Base-by-base conservation (phyloP, 305 asterid species). In the Ilex paraguariensis region DNA sequence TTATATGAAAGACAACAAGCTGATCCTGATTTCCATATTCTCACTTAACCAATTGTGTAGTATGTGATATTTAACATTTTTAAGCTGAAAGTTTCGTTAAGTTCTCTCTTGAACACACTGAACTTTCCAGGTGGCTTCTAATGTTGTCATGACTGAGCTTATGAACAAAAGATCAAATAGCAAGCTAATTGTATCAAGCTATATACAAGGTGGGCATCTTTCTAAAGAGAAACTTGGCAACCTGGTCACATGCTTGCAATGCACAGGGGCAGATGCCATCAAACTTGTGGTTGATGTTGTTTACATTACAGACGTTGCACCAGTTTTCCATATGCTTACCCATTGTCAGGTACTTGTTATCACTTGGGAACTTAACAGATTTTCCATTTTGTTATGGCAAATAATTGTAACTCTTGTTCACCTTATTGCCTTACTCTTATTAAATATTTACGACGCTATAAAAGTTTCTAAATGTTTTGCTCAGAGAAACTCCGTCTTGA, bases 301-400 rank as follows among this genome's bases (percentile, higher is more conserved):
- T 69, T 79, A 67, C 56, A 86, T 81, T 56, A 82, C 87, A 3
- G 82, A 86, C 7, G 85, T 83, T 0, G 95, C 87, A 39, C 87
- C 90, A 17, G 70, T 86, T 61, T 83, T 86, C 60, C 87, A 78
- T 71, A 44, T 81, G 74, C 79, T 83, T 54, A 68, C 85, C 12
- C 95, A 81, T 64, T 79, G 69, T 66, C 90, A 79, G 86, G 87
- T 84, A 67, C 52, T 11, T 60, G 4, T 49, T 49, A 11, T 12
- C 42, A 36, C 9, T 36, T 4, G 42, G 6, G 42, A 36, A 8
- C 42, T 36, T 36, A 36, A 36, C 42, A 4, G 42, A 36, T 36
- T 36, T 36, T 36, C 42, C 9, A 5, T 36, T 8, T 36, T 36
- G 42, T 36, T 5, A 5, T 36, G 42, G 3, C 42, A 36, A 36